These are phyloP conservation scores for Lactarius indigo DNA, from an alignment of 768 basidiomycete genomes.

Conservation along the genomic window DNA sequence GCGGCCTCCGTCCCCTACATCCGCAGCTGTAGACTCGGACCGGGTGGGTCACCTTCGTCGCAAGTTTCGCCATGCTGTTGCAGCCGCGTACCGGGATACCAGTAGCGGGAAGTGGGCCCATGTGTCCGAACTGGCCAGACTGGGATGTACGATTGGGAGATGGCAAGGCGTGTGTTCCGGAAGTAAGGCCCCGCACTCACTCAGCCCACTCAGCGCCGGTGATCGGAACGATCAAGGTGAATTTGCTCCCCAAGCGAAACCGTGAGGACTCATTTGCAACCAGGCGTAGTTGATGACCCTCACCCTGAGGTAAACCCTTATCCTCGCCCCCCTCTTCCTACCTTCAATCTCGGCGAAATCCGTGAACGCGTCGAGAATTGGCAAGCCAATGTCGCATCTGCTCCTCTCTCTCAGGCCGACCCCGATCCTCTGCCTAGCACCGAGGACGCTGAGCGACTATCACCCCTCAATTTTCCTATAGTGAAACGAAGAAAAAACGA, in stretches of 20 bases:
- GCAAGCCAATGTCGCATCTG: slow-evolving; percentile 12
- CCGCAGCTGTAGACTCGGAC: slow-evolving; percentile 3
- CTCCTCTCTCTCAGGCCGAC: slow-evolving; percentile 1
- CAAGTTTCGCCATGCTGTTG: slow-evolving; percentile 18
- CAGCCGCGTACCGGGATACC: slow-evolving; percentile 13
- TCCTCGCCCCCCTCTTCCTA: slow-evolving; percentile 9
- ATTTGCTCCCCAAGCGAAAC: not conserved
- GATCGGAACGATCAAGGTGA: slow-evolving; percentile 15
- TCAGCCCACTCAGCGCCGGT: not conserved
- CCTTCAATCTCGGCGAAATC: slow-evolving; percentile 2
- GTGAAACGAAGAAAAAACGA: slow-evolving; percentile 5
- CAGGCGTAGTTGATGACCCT: slow-evolving; percentile 1
- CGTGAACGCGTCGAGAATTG: slow-evolving; percentile 18
- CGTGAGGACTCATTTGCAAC: slow-evolving; percentile 5
- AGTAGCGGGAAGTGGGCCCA: slow-evolving; percentile 22
- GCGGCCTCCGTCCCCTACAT: slow-evolving; percentile 15
- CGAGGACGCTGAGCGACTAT: slow-evolving; percentile 2
- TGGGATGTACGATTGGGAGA: slow-evolving; percentile 20
- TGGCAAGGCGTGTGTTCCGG: slow-evolving; percentile 23
- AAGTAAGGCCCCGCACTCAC: not conserved
- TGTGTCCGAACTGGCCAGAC: slow-evolving; percentile 20
- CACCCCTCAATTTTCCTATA: slow-evolving; percentile 9
- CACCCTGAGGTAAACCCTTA: slow-evolving; percentile 5
- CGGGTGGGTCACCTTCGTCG: slow-evolving; percentile 9
- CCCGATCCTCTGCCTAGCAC: not conserved